Evolutionary conservation across 202 grass and related monocot genomes (phyloP).

Genomic region (Panicum hallii): DNA sequence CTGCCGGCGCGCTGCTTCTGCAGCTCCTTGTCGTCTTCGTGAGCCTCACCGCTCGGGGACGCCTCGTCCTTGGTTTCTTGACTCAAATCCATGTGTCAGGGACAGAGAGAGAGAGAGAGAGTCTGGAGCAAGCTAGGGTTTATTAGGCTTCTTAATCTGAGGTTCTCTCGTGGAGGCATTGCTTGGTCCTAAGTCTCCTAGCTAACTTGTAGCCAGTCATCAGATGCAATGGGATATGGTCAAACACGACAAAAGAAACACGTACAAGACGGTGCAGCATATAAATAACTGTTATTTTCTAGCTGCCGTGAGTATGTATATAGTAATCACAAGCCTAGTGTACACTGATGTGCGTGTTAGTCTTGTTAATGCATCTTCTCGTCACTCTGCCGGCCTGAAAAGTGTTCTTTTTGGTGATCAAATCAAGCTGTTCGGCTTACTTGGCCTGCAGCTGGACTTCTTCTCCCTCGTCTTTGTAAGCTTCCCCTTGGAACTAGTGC

Average conservation of each 20-base stretch:
- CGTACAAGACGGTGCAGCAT: too few species aligned
- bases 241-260: constrained; percentile 26
- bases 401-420: constrained; percentile 11
- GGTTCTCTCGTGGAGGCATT: too few species aligned
- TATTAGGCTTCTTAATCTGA: constrained; percentile 10
- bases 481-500: constrained; percentile 1
- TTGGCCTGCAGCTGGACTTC: constrained; percentile 1
- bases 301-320: background rate
- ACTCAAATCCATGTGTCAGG: constrained; percentile 30
- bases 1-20: background rate
- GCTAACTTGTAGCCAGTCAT: too few species aligned
- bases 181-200: too few species aligned
- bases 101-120: background rate
- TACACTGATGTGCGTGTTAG: constrained; percentile 29
- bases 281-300: background rate
- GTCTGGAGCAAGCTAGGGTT: constrained; percentile 2
- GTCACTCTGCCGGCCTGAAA: constrained; percentile 53
- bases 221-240: background rate
- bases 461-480: background rate
- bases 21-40: background rate
- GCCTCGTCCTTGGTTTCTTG: constrained; percentile 9
- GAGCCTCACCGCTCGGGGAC: background rate
- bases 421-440: background rate
- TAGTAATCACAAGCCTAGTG: constrained; percentile 14
- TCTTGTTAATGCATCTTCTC: constrained; percentile 38